Evolutionary conservation across 257 asterid species (phyloP), one percentile per base, ranked within the genome.

Genomic region (Ocimum tenuiflorum): DNA sequence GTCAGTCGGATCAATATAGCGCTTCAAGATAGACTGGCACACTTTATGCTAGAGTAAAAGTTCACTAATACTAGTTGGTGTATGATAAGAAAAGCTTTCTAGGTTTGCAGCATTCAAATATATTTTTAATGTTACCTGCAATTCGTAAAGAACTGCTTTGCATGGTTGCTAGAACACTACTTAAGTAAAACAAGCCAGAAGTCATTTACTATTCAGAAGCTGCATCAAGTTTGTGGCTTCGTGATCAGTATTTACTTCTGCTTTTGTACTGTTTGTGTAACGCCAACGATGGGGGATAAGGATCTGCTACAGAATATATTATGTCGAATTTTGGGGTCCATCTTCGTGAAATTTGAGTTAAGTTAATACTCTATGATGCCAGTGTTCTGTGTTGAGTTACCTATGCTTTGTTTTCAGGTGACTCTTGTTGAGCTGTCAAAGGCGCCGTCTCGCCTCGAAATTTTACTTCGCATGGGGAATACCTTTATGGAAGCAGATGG

Each of bases 381-480:
- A 10, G 45, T 7, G 7, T 65, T 42, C 11, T 42, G 7, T 22
- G 14, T 9, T 50, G n/a, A n/a, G 22, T 52, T n/a, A 59, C 41
- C 52, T 38, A 64, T 18, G 48, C 14, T 11, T 42, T 64, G 12
- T 27, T 9, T 61, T 38, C 79, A 87, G 95, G 95, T 87, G 58
- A 76, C 79, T 46, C 77, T 87, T 57, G 80, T 84, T 63, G 95
- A 86, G 87, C 59, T 86, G 68, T 73, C 81, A 33, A 75, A 58
- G 46, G 64, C 83, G 6, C 65, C 82, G 5, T 79, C 83, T 12
- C 69, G 80, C 45, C 72, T 83, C 14, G 80, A 70, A 68, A 45
- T 81, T 8, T 59, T 86, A 61, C 80, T 73, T n/a, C 75, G 72
- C 47, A 50, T 75, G 8, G 83, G 85, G 38, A 78, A 49, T 60